Evolutionary conservation across 768 basidiomycete genomes (phyloP).

Genomic region (Phylloporus sp.): DNA sequence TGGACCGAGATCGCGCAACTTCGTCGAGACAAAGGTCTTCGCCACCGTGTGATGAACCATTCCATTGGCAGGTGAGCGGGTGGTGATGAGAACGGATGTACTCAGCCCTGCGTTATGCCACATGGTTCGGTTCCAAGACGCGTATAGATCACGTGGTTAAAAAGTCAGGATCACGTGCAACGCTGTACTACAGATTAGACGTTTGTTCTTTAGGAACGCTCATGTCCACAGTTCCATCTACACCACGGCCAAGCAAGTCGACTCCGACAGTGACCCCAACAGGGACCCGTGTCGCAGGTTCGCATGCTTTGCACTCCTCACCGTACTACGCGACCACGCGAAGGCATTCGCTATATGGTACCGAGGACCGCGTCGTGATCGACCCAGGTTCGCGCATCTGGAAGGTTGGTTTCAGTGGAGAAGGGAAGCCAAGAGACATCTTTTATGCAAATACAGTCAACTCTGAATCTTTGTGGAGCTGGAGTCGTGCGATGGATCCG

Average conservation of each 20-base stretch:
- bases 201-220: background rate
- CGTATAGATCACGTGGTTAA: conserved; percentile 18
- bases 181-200: too few relatives aligned
- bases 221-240: conserved; percentile 36
- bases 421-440: conserved; percentile 86
- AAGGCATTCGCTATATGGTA: conserved; percentile 92
- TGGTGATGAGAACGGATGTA: conserved; percentile 24
- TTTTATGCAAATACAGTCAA: conserved; percentile 53
- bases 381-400: conserved; percentile 92
- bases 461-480: conserved; percentile 55
- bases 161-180: conserved; percentile 15
- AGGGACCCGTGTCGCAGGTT: conserved; percentile 45
- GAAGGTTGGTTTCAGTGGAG: conserved; percentile 98
- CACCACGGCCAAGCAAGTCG: conserved; percentile 23
- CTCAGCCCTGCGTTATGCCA: conserved; percentile 28
- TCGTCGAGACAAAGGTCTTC: conserved; percentile 24
- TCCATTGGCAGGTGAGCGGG: conserved; percentile 23
- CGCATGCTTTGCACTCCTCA: conserved; percentile 58
- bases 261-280: conserved; percentile 51
- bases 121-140: conserved; percentile 16
- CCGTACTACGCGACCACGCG: conserved; percentile 83
- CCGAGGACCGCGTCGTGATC: conserved; percentile 92
- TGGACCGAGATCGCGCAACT: conserved; percentile 24
- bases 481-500: conserved; percentile 50
- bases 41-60: conserved; percentile 28